Base-by-base conservation (phyloP, 257 asterid species). In the Nicotiana knightiana region DNA sequence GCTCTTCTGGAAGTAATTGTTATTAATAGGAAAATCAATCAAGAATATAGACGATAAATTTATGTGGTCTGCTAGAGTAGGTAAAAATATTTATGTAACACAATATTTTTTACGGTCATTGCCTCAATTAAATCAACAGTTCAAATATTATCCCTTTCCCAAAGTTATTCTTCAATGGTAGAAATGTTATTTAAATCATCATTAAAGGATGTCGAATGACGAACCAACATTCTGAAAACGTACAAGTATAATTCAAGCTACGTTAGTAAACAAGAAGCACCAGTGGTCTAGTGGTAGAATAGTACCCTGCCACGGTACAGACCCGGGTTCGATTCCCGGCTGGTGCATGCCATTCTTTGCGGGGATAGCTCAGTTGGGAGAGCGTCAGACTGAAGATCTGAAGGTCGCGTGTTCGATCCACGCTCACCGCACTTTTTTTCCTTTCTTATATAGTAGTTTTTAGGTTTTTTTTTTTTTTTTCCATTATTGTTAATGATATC, bases 351-450 rank as follows among this genome's bases (percentile, higher is more conserved):
- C 5, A 13, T 9, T 26, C 9, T 30, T 3, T 46, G 96, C 87
- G 89, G 95, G 93, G 95, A 93, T 91, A 93, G 95, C 92, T 90
- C 93, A 90, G 91, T 91, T 91, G 97, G 96, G 96, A 91, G 96
- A 92, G 96, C 97, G 93, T 90, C 97, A 90, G 93, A 90, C 97
- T 91, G 91, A 86, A 91, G 90, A 87, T 88, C 81, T 87, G 90
- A 92, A 91, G 90, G 93, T 90, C 90, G 71, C 93, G 91, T 92
- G 95, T 86, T 92, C 89, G 96, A 91, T 92, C 96, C 97, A 90
- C 93, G 90, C 77, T 90, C 97, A 90, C 94, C 91, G 95, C 94
- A 93, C 24, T 26, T 6, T 57, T 57, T 57, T 17, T 21, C 33
- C 46, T 37, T 37, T 37, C 46, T 37, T 37, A 1, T 37, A 37